Conservation (phyloP, 345 rosid species). For the Nephelium lappaceum region DNA sequence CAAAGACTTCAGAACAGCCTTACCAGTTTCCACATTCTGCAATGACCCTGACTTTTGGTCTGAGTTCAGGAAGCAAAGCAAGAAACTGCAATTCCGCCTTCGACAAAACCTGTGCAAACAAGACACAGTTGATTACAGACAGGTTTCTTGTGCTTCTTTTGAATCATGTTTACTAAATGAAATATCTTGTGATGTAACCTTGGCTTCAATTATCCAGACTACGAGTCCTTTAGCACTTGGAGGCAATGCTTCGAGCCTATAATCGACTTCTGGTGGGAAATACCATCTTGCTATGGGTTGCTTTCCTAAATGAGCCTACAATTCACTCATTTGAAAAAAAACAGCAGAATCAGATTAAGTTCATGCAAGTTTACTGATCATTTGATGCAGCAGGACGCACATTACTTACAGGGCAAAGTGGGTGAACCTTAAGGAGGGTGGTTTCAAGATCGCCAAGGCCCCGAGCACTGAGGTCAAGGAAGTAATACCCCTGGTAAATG, state of each 20-base stretch:
- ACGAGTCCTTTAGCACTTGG: slow-evolving; percentile 83
- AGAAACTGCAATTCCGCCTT: slow-evolving; percentile 87
- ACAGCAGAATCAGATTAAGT: not conserved
- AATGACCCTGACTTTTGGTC: slow-evolving; percentile 83
- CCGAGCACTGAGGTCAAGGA: slow-evolving; percentile 90
- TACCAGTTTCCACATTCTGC: slow-evolving; percentile 96
- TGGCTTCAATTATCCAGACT: slow-evolving; percentile 90
- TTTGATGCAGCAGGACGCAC: not conserved
- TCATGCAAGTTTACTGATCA: not conserved
- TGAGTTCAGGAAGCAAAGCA: slow-evolving; percentile 81
- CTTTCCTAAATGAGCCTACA: slow-evolving; percentile 85
- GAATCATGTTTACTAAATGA: not conserved
- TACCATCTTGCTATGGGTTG: slow-evolving; percentile 98
- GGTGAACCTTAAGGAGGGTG: slow-evolving; percentile 81
- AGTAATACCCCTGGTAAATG: slow-evolving; percentile 73
- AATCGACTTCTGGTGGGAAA: slow-evolving; percentile 91
- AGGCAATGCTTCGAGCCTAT: slow-evolving; percentile 71
- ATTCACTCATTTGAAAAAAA: not conserved
- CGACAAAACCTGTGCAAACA: slow-evolving; percentile 64
- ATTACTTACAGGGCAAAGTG: slow-evolving; percentile 79
- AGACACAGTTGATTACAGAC: not conserved
- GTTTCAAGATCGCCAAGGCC: slow-evolving; percentile 97
- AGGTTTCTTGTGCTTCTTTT: not conserved
- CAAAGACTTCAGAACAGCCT: not conserved
- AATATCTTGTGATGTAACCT: slow-evolving; percentile 39